Base-by-base conservation (phyloP, 2,329 filamentous ascomycete species). In the Aureobasidium pullulans region DNA sequence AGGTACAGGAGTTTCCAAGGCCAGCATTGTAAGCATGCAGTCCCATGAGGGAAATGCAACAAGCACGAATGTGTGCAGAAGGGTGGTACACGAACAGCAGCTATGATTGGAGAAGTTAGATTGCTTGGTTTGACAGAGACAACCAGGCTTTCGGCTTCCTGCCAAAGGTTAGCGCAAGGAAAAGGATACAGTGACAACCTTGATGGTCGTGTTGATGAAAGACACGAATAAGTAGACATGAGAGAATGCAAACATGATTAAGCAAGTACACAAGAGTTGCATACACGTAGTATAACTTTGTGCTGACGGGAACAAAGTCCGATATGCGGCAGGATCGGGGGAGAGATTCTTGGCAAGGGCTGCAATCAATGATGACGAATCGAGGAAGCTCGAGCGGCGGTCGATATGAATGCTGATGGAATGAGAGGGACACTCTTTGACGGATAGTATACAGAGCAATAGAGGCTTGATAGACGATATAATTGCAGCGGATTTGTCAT, bases 221-320 rank as follows among this genome's bases (percentile, higher is more conserved):
- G 52, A 7, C 52, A 56, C 29, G 52, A 36, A 54, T 13, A 43
- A 54, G 37, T 54, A 43, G 50, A 54, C 9, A 52, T 36, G 40
- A 44, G 29, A 44, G 16, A 56, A 40, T 40, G 49, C 43, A 11
- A 19, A 42, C 4, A 53, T 29, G 37, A 15, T 40, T n/a, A 40
- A 40, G 1, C 15, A 13, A 13, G 15, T 23, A 36, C 23, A 56
- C 9, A 9, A 9, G 6, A 7, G 9, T 11, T 43, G 52, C 52
- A 56, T 31, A 56, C 44, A 56, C 34, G 6, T 19, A 40, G 50
- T 23, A 23, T 23, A 23, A 23, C 23, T 23, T 23, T 23, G 23
- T 23, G 23, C 3, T 23, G 23, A 23, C 23, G 23, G 23, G 23
- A 23, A 4, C 23, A 23, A 23, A 23, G 23, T 23, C 23, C 23